A percentile compares a stretch with the other conserved stretches of the same genome.
These are phyloP conservation scores for Panicum miliaceum DNA, from an alignment of 176 grass and related monocot species.

Conservation along the genomic window DNA sequence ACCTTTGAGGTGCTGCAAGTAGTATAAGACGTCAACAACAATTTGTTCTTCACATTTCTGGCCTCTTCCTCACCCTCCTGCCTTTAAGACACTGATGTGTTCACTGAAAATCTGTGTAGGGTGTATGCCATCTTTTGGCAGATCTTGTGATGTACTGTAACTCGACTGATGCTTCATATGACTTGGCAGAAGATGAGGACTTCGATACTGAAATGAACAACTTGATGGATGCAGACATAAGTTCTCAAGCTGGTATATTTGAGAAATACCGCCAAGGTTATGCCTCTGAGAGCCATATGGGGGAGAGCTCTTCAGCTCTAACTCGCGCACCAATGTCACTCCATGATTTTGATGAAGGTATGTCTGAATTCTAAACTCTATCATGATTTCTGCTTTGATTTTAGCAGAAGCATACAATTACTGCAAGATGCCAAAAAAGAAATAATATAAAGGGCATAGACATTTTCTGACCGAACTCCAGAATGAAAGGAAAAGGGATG, in stretches of 20 bases:
- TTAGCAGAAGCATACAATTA: not conserved
- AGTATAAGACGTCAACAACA: not conserved
- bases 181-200: conserved; percentile 68
- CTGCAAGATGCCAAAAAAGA: conserved; percentile 9
- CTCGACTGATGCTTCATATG: conserved; percentile 50
- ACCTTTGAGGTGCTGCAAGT: conserved; percentile 76
- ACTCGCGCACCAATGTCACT: conserved; percentile 40
- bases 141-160: conserved; percentile 77
- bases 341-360: conserved; percentile 62
- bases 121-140: conserved; percentile 83
- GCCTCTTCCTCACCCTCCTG: not conserved
- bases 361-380: conserved; percentile 25
- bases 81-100: conserved; percentile 24
- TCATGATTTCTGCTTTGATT: conserved; percentile 5
- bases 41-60: not conserved
- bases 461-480: not conserved
- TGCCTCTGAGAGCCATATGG: conserved; percentile 48
- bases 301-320: conserved; percentile 51
- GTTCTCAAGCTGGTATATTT: conserved; percentile 52
- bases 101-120: conserved; percentile 50
- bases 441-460: not conserved
- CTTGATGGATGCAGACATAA: conserved; percentile 59
- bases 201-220: conserved; percentile 55
- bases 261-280: conserved; percentile 58
- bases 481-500: conserved; percentile 13